Evolutionary conservation across 805 yeast genomes (phyloP).

Genomic region (Suhomyces canberraensis): DNA sequence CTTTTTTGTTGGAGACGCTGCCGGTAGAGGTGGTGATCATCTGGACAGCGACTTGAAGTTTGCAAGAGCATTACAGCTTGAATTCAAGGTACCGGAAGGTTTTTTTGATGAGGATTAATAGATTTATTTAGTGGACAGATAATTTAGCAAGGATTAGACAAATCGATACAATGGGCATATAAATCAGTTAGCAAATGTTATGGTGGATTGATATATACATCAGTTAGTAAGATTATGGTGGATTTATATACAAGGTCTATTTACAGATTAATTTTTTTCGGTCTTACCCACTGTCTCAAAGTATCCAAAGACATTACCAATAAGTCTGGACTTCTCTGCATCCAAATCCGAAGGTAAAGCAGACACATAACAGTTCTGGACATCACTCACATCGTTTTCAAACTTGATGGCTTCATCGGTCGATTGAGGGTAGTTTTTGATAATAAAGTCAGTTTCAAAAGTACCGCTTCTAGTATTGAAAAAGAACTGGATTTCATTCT

Average conservation of each 20-base stretch:
- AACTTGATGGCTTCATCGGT: constrained; percentile 69
- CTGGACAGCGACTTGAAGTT: constrained; percentile 71
- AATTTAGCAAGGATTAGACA: no score
- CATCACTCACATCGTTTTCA: constrained; percentile 62
- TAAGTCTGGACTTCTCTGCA: constrained; percentile 22
- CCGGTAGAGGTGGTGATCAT: constrained; percentile 76
- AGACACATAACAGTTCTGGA: constrained; percentile 38
- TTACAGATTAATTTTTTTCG: constrained; percentile 4
- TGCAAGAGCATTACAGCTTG: constrained; percentile 55
- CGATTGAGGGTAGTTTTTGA: constrained; percentile 58
- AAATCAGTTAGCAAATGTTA: no score
- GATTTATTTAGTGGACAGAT: no score
- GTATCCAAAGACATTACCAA: constrained; percentile 56
- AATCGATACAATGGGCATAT: no score
- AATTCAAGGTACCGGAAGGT: constrained; percentile 72
- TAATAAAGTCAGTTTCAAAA: constrained; percentile 44
- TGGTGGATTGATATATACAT: no score
- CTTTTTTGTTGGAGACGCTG: constrained; percentile 93
- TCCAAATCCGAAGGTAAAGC: constrained; percentile 15
- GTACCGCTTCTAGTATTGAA: constrained; percentile 37
- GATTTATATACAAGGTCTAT: neutral
- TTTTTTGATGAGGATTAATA: constrained; percentile 36
- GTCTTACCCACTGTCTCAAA: constrained; percentile 63
- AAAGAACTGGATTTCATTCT: constrained; percentile 32
- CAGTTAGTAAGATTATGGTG: no score